Percentiles rank a stretch among this genome's conserved stretches.
Conservation (phyloP, 768 basidiomycete species). For the Boletellus emodensis region DNA sequence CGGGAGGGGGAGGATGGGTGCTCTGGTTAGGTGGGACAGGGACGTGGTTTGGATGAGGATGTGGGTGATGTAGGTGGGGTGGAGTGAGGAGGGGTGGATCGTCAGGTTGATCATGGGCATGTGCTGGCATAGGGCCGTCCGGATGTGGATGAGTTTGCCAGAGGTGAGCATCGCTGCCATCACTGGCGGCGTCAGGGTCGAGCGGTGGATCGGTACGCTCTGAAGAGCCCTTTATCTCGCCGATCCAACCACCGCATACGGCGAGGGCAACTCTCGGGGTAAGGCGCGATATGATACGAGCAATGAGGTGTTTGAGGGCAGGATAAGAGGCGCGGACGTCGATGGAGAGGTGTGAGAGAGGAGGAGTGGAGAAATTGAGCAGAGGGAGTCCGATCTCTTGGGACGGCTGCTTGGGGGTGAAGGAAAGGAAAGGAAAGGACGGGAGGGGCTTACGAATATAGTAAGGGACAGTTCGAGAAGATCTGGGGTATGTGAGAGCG, state of each 20-base stretch:
- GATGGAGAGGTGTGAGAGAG: slow-evolving; percentile 49
- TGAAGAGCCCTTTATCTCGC: slow-evolving; percentile 28
- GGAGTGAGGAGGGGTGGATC: slow-evolving; percentile 16
- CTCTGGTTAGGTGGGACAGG: no score
- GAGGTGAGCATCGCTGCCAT: no score
- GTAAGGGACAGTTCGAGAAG: slow-evolving; percentile 63
- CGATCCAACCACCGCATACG: slow-evolving; percentile 30
- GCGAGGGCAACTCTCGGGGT: slow-evolving; percentile 30
- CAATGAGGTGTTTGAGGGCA: slow-evolving; percentile 13
- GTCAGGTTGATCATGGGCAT: neutral
- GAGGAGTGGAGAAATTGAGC: slow-evolving; percentile 29
- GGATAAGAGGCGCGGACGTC: slow-evolving; percentile 40
- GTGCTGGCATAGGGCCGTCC: slow-evolving; percentile 11
- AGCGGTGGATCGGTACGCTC: slow-evolving; percentile 8
- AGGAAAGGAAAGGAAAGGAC: neutral
- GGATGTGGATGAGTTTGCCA: neutral
- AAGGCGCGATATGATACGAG: slow-evolving; percentile 21
- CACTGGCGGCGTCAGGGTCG: no score
- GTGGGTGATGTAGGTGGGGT: no score
- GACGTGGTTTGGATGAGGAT: no score
- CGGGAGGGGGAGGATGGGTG: neutral
- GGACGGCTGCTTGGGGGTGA: neutral
- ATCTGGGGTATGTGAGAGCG: slow-evolving; percentile 43
- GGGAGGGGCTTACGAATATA: slow-evolving; percentile 44
- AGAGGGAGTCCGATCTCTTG: slow-evolving; percentile 4